phyloP scores from a whole-genome alignment of 331 rosid species.

The Quercus phellos region DNA sequence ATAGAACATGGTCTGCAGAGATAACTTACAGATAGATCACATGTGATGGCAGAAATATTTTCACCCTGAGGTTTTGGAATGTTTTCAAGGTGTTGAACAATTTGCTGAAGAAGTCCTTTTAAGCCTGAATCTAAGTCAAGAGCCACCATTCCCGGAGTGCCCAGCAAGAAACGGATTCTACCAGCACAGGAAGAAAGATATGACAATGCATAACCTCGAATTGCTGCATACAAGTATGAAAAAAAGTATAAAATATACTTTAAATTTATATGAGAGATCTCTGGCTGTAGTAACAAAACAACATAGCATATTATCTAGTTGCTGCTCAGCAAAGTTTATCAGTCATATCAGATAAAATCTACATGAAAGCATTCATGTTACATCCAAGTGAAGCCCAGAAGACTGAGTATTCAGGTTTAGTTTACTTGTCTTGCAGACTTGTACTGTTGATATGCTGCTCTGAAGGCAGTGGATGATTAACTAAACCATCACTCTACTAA shows the following conservation, averaged over 20 bases:
- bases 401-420: background rate
- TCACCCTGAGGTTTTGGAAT: slow-evolving; percentile 94
- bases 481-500: too few species aligned
- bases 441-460: background rate
- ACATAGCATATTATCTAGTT: background rate
- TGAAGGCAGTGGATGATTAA: background rate
- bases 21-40: slow-evolving; percentile 69
- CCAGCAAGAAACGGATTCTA: slow-evolving; percentile 86
- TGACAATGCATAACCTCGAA: slow-evolving; percentile 90
- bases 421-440: background rate
- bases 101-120: slow-evolving; percentile 73
- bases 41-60: slow-evolving; percentile 77
- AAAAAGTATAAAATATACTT: background rate
- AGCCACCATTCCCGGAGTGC: slow-evolving; percentile 98
- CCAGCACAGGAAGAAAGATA: slow-evolving; percentile 94
- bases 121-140: slow-evolving; percentile 82
- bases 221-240: slow-evolving; percentile 64
- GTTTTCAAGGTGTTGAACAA: slow-evolving; percentile 84
- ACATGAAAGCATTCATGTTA: background rate
- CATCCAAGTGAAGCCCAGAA: background rate
- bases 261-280: background rate
- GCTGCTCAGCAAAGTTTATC: background rate
- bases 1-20: slow-evolving; percentile 9
- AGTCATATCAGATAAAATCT: background rate
- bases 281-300: background rate